Evolutionary conservation across 1,284 basidiomycete species (phyloP).

Genomic region (Apiotrichum domesticum): DNA sequence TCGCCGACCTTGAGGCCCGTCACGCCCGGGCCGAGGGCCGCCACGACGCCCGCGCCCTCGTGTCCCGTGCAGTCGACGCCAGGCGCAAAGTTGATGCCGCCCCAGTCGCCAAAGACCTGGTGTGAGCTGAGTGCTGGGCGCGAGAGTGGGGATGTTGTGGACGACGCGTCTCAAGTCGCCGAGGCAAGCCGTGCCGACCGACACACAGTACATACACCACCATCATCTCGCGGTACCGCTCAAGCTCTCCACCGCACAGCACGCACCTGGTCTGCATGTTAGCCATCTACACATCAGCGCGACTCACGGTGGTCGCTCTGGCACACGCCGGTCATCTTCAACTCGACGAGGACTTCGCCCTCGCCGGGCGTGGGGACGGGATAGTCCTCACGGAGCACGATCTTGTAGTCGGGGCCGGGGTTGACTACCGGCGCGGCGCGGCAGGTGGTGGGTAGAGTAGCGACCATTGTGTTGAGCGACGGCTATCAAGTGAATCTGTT

Average conservation of each 20-base stretch:
- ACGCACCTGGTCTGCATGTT: constrained; percentile 5
- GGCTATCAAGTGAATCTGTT: no score
- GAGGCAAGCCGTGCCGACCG: no score
- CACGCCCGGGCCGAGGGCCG: constrained; percentile 12
- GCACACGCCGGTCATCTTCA: constrained; percentile 17
- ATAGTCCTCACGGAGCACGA: constrained; percentile 15
- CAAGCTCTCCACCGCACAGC: no score
- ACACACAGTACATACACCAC: no score
- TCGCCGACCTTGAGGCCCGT: constrained; percentile 16
- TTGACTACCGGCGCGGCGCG: constrained; percentile 15
- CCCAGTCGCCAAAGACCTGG: constrained; percentile 13
- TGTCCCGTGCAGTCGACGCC: constrained; percentile 18
- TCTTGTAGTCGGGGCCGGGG: constrained; percentile 11
- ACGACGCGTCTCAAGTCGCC: no score
- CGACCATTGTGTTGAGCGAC: constrained; percentile 1
- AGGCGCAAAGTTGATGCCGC: not conserved
- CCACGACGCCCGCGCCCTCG: constrained; percentile 18
- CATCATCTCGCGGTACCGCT: no score
- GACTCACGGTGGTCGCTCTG: constrained; percentile 19
- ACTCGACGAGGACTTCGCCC: constrained; percentile 16
- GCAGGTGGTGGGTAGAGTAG: constrained; percentile 12
- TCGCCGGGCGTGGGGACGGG: constrained; percentile 13
- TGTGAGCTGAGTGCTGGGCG: not conserved
- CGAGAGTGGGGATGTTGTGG: no score
- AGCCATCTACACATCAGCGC: not conserved